Percentiles rank a stretch among this genome's conserved stretches.
Conservation (phyloP, 805 yeast species). For the Metschnikowia santaceciliae region DNA sequence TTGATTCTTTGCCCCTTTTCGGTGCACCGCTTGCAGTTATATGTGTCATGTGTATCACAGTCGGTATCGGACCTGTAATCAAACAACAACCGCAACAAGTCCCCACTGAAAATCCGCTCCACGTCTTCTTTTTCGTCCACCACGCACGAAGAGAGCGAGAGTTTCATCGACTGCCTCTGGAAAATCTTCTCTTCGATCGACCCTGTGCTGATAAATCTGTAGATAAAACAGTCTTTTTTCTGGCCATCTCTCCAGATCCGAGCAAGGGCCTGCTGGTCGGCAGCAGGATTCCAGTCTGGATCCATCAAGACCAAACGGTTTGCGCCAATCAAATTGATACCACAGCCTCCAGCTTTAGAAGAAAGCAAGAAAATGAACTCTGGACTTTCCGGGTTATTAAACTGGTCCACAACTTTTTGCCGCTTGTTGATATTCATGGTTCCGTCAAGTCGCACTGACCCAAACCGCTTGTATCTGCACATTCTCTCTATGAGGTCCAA, state of each 20-base stretch:
- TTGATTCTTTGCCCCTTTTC: slow-evolving; percentile 50
- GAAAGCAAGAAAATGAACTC: slow-evolving; percentile 88
- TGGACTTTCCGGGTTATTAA: slow-evolving; percentile 83
- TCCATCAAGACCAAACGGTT: slow-evolving; percentile 84
- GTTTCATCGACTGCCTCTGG: slow-evolving; percentile 92
- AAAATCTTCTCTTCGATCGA: slow-evolving; percentile 94
- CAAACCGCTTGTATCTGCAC: slow-evolving; percentile 75
- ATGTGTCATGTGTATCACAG: slow-evolving; percentile 93
- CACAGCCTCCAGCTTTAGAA: slow-evolving; percentile 98
- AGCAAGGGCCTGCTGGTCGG: slow-evolving; percentile 96
- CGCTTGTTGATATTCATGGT: slow-evolving; percentile 89
- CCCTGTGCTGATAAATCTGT: slow-evolving; percentile 90
- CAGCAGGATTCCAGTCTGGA: slow-evolving; percentile 97
- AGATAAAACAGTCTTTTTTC: slow-evolving; percentile 92
- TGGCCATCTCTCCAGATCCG: slow-evolving; percentile 99
- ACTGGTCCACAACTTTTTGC: slow-evolving; percentile 85
- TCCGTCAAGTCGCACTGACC: slow-evolving; percentile 82
- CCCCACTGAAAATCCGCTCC: slow-evolving; percentile 84
- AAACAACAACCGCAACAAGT: slow-evolving; percentile 71
- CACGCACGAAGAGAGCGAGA: slow-evolving; percentile 89
- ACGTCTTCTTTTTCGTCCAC: slow-evolving; percentile 96
- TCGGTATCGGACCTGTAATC: slow-evolving; percentile 59
- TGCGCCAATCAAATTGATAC: slow-evolving; percentile 95
- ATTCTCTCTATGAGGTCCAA: slow-evolving; percentile 83
- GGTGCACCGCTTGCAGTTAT: slow-evolving; percentile 79